Conservation (phyloP, 768 basidiomycete species). For the Hericium coralloides region DNA sequence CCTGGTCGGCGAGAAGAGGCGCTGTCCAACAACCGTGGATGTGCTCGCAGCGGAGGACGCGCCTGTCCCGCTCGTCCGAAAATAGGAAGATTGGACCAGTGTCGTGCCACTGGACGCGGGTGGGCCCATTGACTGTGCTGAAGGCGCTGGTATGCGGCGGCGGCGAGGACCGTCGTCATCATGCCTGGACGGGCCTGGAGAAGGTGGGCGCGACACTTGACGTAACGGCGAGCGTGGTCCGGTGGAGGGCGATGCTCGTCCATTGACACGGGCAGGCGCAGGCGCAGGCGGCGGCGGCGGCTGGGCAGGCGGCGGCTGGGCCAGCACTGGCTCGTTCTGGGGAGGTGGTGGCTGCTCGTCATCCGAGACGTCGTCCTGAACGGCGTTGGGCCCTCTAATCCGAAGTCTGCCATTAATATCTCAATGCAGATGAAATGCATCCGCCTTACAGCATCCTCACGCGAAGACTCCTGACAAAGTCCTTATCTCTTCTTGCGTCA, state of each 20-base stretch:
- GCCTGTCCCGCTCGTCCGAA: not conserved
- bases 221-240: not conserved
- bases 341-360: not conserved
- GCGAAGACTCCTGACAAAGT: slow-evolving; percentile 56
- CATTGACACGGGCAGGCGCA: slow-evolving; percentile 1
- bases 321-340: too few relatives aligned
- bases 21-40: not conserved
- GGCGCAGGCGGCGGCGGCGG: slow-evolving; percentile 2
- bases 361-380: not conserved
- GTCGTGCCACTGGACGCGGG: not conserved
- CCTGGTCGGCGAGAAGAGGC: not conserved
- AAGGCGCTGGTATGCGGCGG: not conserved
- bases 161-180: not conserved
- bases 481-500: slow-evolving; percentile 42
- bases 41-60: not conserved
- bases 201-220: not conserved
- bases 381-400: not conserved
- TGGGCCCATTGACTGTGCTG: not conserved
- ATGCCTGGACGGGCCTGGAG: not conserved
- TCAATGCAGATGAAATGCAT: not conserved
- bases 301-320: too few relatives aligned
- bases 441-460: slow-evolving; percentile 51
- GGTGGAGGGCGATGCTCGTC: slow-evolving; percentile 3
- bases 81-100: not conserved
- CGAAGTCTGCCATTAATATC: not conserved